Evolutionary conservation across 768 basidiomycete species (phyloP).

Genomic region (Phylloporus scabripes): DNA sequence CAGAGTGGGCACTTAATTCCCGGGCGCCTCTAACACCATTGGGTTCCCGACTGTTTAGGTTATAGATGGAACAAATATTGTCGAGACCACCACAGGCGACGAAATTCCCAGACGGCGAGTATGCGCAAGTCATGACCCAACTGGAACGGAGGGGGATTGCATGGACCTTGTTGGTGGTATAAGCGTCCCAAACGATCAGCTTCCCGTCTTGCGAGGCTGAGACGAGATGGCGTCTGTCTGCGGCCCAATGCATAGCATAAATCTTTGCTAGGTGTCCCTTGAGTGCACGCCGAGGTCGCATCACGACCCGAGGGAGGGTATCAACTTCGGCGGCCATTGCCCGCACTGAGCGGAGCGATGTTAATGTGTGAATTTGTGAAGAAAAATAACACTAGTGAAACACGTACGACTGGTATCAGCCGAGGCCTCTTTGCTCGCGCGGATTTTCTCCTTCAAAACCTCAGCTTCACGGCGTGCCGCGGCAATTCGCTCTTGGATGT

Average conservation of each 20-base stretch:
- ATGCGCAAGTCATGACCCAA: slow-evolving; percentile 99
- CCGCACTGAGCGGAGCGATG: slow-evolving; percentile 56
- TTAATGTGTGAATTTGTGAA: slow-evolving; percentile 10
- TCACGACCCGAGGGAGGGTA: slow-evolving; percentile 90
- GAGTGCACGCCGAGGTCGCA: slow-evolving; percentile 92
- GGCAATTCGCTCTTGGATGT: slow-evolving; percentile 90
- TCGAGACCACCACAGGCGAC: slow-evolving; percentile 99
- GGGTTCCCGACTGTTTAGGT: slow-evolving; percentile 68
- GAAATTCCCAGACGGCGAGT: slow-evolving; percentile 93
- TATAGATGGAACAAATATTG: slow-evolving; percentile 92
- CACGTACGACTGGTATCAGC: slow-evolving; percentile 95
- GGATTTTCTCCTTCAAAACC: slow-evolving; percentile 96
- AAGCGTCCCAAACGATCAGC: slow-evolving; percentile 99
- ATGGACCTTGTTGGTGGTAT: slow-evolving; percentile 99
- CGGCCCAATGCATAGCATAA: slow-evolving; percentile 99
- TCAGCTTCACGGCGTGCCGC: slow-evolving; percentile 96
- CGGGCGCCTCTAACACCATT: slow-evolving; percentile 86
- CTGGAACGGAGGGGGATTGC: slow-evolving; percentile 96
- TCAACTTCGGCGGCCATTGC: slow-evolving; percentile 99
- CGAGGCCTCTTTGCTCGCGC: slow-evolving; percentile 91
- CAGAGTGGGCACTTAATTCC: slow-evolving; percentile 95
- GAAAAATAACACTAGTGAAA: neutral
- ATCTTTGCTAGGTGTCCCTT: slow-evolving; percentile 99
- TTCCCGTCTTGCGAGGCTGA: slow-evolving; percentile 99
- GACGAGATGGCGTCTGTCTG: slow-evolving; percentile 94